A percentile compares a stretch with the other conserved stretches of the same genome.
These are phyloP conservation scores for Austroboletus sp. DNA, from an alignment of 1,284 basidiomycete species.

Conservation along the genomic window DNA sequence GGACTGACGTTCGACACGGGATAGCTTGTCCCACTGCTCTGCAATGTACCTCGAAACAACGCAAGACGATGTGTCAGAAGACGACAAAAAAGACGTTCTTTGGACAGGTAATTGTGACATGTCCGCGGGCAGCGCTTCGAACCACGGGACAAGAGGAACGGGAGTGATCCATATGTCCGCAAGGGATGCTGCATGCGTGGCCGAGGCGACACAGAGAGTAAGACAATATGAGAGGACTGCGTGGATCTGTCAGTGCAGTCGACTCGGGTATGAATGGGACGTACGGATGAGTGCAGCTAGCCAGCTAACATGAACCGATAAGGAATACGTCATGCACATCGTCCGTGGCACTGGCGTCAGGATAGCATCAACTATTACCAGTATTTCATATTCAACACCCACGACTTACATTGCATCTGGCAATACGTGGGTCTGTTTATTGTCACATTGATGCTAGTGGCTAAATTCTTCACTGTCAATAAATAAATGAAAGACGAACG, in stretches of 20 bases:
- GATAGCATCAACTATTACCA: conserved; percentile 1
- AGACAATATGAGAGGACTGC: conserved; percentile 54
- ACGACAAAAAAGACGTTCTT: conserved; percentile 7
- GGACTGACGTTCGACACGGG: conserved; percentile 15
- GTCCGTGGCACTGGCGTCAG: conserved; percentile 34
- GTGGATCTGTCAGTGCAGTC: conserved; percentile 9
- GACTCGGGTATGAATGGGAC: conserved; percentile 19
- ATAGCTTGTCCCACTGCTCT: conserved; percentile 30
- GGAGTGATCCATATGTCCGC: conserved; percentile 47
- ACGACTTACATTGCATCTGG: conserved; percentile 32
- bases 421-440: conserved; percentile 38
- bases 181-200: conserved; percentile 38
- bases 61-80: conserved; percentile 18
- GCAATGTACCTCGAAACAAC: conserved; percentile 25
- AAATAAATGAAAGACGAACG: not conserved
- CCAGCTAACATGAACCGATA: conserved; percentile 53
- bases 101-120: conserved; percentile 4
- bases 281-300: conserved; percentile 46
- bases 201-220: conserved; percentile 40
- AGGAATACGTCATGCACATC: conserved; percentile 48
- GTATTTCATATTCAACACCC: not conserved
- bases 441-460: conserved; percentile 43
- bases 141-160: conserved; percentile 55
- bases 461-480: conserved; percentile 24
- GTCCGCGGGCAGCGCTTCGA: conserved; percentile 22